Percentiles rank a stretch among this genome's conserved stretches.
Conservation (phyloP, 139 green algal genomes). For the Ettlia oleoabundans region DNA sequence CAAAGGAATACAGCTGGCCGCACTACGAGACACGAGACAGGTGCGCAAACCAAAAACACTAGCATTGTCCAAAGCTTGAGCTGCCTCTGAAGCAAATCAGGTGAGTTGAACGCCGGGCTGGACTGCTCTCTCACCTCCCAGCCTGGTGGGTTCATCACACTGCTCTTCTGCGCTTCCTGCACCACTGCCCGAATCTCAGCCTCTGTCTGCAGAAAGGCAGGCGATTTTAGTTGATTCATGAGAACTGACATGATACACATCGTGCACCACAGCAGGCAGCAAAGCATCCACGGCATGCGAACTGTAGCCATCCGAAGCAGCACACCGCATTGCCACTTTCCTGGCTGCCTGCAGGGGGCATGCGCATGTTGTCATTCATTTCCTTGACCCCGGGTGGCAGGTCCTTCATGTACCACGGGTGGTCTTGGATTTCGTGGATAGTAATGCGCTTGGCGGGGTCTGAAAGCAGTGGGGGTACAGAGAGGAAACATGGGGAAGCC, state of each 20-base stretch:
- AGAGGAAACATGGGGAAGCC: too few species aligned
- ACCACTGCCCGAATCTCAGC: conserved; percentile 39
- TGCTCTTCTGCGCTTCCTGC: conserved; percentile 39
- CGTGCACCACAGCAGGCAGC: background rate
- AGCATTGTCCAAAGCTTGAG: too few species aligned
- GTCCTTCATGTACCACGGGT: conserved; percentile 91
- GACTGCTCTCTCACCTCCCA: conserved; percentile 3
- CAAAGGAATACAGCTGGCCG: too few species aligned
- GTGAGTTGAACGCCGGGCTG: background rate
- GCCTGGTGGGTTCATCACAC: conserved; percentile 10
- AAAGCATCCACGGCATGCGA: background rate
- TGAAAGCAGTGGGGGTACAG: too few species aligned
- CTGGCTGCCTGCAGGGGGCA: conserved; percentile 45
- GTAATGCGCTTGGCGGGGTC: conserved; percentile 67
- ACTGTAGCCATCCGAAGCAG: background rate
- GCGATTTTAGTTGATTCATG: too few species aligned
- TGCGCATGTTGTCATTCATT: conserved; percentile 78
- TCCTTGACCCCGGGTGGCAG: conserved; percentile 85
- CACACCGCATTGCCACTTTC: background rate
- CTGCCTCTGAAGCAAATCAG: too few species aligned
- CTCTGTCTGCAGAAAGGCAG: conserved; percentile 32
- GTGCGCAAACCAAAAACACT: too few species aligned
- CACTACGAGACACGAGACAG: too few species aligned
- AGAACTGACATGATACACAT: too few species aligned
- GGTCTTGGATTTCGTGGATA: conserved; percentile 74